Evolutionary conservation across 2,329 filamentous ascomycete genomes (phyloP).

Genomic region (Cadophora malorum): DNA sequence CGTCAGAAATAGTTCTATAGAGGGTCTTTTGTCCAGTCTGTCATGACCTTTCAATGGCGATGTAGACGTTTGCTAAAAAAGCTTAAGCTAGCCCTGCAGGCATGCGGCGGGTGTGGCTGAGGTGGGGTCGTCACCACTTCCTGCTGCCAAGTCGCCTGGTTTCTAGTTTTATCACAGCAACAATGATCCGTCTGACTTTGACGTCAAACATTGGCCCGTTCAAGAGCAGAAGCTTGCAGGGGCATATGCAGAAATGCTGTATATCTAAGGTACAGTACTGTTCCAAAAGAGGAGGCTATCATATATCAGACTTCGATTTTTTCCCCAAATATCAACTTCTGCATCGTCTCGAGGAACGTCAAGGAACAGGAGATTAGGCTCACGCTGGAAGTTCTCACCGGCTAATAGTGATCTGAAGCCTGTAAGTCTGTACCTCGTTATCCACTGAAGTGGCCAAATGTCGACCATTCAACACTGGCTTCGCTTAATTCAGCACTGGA

Average conservation of each 20-base stretch:
- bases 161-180: background rate
- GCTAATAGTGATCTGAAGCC: background rate
- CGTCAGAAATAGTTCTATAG: background rate
- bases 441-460: background rate
- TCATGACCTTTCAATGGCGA: background rate
- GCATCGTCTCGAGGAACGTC: too few species aligned
- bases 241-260: background rate
- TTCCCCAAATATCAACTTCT: too few species aligned
- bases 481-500: background rate
- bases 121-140: background rate
- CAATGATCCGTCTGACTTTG: background rate
- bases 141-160: background rate
- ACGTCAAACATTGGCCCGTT: background rate
- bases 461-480: background rate
- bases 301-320: too few species aligned
- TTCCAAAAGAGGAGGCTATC: too few species aligned
- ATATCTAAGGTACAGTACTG: background rate
- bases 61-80: background rate
- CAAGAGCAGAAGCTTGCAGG: background rate
- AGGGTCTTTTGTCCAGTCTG: too few species aligned
- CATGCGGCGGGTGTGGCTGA: constrained; percentile 1
- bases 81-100: background rate
- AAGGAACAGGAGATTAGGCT: too few species aligned
- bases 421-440: background rate
- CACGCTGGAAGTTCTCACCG: background rate